Evolutionary conservation across 106 monocot genomes (phyloP).

Genomic region (Dioscorea dumetorum): DNA sequence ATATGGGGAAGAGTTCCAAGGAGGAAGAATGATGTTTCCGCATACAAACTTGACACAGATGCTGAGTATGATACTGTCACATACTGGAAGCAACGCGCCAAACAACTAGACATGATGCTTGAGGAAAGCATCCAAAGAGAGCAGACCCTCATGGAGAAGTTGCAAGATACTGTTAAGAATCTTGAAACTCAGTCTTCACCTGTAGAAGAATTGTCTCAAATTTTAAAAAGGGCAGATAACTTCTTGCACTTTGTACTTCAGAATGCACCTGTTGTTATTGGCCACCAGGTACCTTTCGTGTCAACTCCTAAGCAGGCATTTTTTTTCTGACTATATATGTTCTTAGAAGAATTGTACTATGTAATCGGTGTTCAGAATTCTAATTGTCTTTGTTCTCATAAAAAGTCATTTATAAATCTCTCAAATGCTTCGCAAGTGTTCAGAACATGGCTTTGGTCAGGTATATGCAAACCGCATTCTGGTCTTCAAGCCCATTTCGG

Average conservation of each 20-base stretch:
- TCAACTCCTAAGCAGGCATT: neutral
- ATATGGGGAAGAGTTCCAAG: slow-evolving; percentile 35
- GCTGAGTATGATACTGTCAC: slow-evolving; percentile 32
- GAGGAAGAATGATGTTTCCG: slow-evolving; percentile 27
- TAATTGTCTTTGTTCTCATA: no score
- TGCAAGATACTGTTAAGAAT: slow-evolving; percentile 49
- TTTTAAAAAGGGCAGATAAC: slow-evolving; percentile 68
- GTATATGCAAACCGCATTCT: no score
- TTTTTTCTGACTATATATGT: no score
- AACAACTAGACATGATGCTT: slow-evolving; percentile 40
- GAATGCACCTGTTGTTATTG: slow-evolving; percentile 73
- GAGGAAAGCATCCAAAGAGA: slow-evolving; percentile 55
- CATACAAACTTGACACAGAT: slow-evolving; percentile 39
- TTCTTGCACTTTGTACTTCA: slow-evolving; percentile 79
- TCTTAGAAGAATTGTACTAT: no score
- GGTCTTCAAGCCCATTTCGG: no score
- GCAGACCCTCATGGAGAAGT: slow-evolving; percentile 36
- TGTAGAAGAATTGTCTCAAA: slow-evolving; percentile 60
- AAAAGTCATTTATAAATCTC: no score
- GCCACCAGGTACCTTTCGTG: slow-evolving; percentile 52
- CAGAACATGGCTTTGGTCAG: no score
- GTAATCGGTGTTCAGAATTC: no score
- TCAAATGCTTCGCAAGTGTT: no score
- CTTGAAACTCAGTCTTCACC: slow-evolving; percentile 55
- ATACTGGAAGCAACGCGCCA: slow-evolving; percentile 58